These are phyloP conservation scores for Plasmopara halstedii DNA, from an alignment of 352 stramenopile species.

Conservation along the genomic window DNA sequence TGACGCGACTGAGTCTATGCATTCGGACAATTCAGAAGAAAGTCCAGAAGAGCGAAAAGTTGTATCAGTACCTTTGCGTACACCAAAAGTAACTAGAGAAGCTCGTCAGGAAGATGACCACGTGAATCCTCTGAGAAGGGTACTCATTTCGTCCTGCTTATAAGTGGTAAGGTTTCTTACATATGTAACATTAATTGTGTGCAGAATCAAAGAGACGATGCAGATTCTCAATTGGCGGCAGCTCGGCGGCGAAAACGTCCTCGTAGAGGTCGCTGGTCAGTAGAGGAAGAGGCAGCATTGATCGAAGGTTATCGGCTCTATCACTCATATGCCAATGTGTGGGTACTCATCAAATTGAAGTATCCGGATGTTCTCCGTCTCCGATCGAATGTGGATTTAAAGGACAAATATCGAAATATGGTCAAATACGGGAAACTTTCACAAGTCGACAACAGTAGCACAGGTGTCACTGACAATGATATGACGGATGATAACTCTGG, in stretches of 20 bases:
- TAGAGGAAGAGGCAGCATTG: slow-evolving; percentile 47
- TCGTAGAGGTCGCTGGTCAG: slow-evolving; percentile 39
- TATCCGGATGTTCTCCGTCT: slow-evolving; percentile 33
- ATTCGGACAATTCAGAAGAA: slow-evolving; percentile 16
- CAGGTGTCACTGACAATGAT: slow-evolving; percentile 12
- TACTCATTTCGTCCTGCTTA: slow-evolving; percentile 2
- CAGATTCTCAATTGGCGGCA: background rate
- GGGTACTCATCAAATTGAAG: slow-evolving; percentile 62
- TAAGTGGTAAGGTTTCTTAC: too few relatives aligned
- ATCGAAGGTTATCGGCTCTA: slow-evolving; percentile 52
- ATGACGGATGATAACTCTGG: slow-evolving; percentile 9
- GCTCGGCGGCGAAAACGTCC: background rate
- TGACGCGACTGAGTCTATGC: slow-evolving; percentile 6
- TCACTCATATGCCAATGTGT: slow-evolving; percentile 40
- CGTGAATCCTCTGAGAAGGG: slow-evolving; percentile 1
- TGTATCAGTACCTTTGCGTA: slow-evolving; percentile 10
- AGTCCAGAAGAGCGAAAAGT: background rate
- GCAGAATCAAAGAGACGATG: slow-evolving; percentile 8
- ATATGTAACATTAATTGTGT: too few relatives aligned
- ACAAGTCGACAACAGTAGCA: slow-evolving; percentile 2
- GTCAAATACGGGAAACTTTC: slow-evolving; percentile 34
- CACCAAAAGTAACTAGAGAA: slow-evolving; percentile 4
- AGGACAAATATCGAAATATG: slow-evolving; percentile 82
- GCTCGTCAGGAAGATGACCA: slow-evolving; percentile 9
- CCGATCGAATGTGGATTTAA: slow-evolving; percentile 69